Evolutionary conservation across 140 eudicot species (phyloP).

Genomic region (Ambrosia hybrid): DNA sequence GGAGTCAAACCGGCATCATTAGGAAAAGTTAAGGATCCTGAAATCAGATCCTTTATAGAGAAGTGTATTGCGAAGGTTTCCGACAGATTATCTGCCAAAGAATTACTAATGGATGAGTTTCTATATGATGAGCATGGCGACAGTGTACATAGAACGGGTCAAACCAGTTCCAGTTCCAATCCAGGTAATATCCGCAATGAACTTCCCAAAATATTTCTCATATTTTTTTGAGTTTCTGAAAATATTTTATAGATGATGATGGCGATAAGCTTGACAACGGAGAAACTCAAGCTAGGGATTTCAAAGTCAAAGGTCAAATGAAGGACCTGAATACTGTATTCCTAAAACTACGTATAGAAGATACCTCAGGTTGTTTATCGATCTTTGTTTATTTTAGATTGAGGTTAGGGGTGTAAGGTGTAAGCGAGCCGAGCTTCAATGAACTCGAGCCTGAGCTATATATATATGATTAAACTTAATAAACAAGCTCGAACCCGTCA

Average conservation of each 20-base stretch:
- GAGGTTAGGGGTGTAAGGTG: not conserved
- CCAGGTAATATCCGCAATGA: constrained; percentile 43
- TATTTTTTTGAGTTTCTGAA: constrained; percentile 21
- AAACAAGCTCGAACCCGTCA: not conserved
- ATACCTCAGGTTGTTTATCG: constrained; percentile 58
- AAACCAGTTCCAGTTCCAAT: constrained; percentile 22
- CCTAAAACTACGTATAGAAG: constrained; percentile 77
- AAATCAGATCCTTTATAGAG: constrained; percentile 67
- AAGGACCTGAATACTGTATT: constrained; percentile 85
- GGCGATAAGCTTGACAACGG: constrained; percentile 36
- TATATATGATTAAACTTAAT: not conserved
- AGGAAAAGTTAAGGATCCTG: constrained; percentile 80
- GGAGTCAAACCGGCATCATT: constrained; percentile 92
- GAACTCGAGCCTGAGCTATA: not conserved
- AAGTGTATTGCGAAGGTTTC: constrained; percentile 87
- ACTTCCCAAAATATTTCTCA: constrained; percentile 5
- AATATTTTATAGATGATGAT: constrained; percentile 41
- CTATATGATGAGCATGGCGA: constrained; percentile 57
- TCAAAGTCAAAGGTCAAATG: constrained; percentile 81
- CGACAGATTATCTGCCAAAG: constrained; percentile 78
- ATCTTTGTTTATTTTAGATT: constrained; percentile 13
- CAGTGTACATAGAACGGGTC: constrained; percentile 38
- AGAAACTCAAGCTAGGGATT: constrained; percentile 45
- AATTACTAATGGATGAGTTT: constrained; percentile 75
- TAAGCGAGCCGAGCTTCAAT: not conserved